These are phyloP conservation scores for Paralagenidium karlingii DNA, from an alignment of 352 stramenopile genomes.

Conservation along the genomic window DNA sequence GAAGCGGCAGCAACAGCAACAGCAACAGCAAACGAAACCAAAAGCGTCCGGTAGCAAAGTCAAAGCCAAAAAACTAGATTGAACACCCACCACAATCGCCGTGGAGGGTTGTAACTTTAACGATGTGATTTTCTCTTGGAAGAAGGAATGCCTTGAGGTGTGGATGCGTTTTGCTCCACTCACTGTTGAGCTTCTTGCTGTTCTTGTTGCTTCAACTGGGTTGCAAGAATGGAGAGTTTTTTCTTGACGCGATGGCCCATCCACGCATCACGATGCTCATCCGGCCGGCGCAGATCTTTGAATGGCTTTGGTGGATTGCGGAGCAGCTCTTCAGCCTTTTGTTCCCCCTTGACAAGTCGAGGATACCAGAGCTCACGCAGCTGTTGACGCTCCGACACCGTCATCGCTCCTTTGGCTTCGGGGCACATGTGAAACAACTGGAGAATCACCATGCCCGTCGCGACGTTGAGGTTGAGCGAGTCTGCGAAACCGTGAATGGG, in stretches of 20 bases:
- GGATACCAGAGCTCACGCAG: conserved; percentile 18
- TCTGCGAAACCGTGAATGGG: conserved; percentile 79
- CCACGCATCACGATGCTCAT: conserved; percentile 20
- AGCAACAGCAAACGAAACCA: conserved; percentile 11
- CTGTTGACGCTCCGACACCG: conserved; percentile 7
- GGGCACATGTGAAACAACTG: conserved; percentile 28
- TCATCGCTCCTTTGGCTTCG: conserved; percentile 16
- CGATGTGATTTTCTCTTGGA: too few species aligned
- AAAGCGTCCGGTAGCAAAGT: not conserved
- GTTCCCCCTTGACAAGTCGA: conserved; percentile 13
- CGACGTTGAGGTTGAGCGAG: conserved; percentile 79
- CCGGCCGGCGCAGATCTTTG: conserved; percentile 13
- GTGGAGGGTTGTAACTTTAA: too few species aligned
- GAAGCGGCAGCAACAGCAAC: conserved; percentile 38
- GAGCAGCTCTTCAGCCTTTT: conserved; percentile 11
- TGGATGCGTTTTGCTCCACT: too few species aligned
- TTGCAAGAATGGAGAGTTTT: too few species aligned
- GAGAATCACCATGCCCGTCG: conserved; percentile 70
- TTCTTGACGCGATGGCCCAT: too few species aligned
- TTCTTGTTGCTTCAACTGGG: too few species aligned
- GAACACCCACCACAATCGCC: too few species aligned
- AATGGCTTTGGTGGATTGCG: conserved; percentile 8
- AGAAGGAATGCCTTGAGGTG: too few species aligned
- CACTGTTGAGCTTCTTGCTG: too few species aligned
- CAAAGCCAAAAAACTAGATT: conserved; percentile 1